Base-by-base conservation (phyloP, 2,329 filamentous ascomycete genomes). In the Sporothrix phasma region DNA sequence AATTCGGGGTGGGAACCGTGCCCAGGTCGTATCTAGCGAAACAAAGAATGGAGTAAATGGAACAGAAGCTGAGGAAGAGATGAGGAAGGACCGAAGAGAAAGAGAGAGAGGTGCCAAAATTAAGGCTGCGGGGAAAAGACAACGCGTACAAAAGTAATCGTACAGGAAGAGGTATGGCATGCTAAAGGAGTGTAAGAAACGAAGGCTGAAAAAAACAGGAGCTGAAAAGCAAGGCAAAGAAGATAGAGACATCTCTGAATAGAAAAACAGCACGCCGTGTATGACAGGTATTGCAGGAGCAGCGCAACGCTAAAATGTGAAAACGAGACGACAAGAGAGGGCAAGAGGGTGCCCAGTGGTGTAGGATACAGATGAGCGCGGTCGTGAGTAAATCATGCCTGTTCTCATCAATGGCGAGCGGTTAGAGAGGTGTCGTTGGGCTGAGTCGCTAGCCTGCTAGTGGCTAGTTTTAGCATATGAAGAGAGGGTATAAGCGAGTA, bases 401-500 rank as follows among this genome's bases (percentile, higher is more conserved):
- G 11, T 24, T 56, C 51, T n/a, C 31, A 37, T 56, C 51, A 22
- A 8, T 7, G 34, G 47, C 24, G 17, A 37, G 29, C 54, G 17
- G 45, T 24, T 34, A 37, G n/a, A 3, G 26, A 45, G 58, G 43
- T 43, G 34, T 29, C 13, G 22, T 29, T 62, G 11, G 34, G 5
- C 17, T 19, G 37, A 22, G 46, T 34, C 19, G 37, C 24, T 41
- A 54, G 24, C 43, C 53, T 60, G 39, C 61, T 47, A 51, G 49
- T 56, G 64, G 61, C 59, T 34, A 37, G 29, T 26, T 43, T 37
- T 37, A 29, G 46, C 22, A 17, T 26, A 43, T 43, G 24, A 29
- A 43, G 60, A n/a, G 31, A 22, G 61, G 62, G 59, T 66, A 66
- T 66, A 64, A 64, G 45, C 62, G 62, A 66, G 43, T 22, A 45